Evolutionary conservation across 225 moss, liverwort and hornwort species (phyloP).

Genomic region (Bryum argenteum): DNA sequence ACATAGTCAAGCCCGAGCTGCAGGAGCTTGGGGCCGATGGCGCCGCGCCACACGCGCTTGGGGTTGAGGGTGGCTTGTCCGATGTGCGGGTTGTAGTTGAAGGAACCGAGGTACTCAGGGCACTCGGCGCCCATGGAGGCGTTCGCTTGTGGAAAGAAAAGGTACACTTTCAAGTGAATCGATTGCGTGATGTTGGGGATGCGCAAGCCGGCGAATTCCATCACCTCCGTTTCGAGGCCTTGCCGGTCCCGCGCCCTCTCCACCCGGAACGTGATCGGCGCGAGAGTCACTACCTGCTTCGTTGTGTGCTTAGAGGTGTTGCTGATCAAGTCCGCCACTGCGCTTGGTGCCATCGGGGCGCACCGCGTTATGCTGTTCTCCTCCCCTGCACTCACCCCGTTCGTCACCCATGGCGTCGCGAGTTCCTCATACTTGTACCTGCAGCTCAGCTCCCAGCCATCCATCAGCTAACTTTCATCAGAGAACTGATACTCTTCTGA

Average conservation of each 20-base stretch:
- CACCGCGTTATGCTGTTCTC: constrained; percentile 20
- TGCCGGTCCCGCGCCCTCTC: neutral
- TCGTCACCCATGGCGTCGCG: constrained; percentile 31
- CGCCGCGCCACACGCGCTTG: constrained; percentile 25
- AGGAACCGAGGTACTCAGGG: constrained; percentile 27
- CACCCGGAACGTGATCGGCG: constrained; percentile 30
- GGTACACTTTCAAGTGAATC: constrained; percentile 15
- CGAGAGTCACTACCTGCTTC: too few relatives aligned
- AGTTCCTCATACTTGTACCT: constrained; percentile 29
- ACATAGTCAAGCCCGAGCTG: constrained; percentile 6
- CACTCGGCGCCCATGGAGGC: neutral
- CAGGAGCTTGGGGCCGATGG: constrained; percentile 21
- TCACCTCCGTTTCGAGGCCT: constrained; percentile 8
- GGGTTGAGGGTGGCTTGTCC: constrained; percentile 11
- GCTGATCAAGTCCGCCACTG: neutral
- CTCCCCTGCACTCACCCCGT: neutral
- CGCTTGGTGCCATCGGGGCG: neutral
- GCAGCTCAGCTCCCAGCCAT: neutral
- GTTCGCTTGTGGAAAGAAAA: constrained; percentile 23
- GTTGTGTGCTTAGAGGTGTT: neutral
- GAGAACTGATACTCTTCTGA: neutral
- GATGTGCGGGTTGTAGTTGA: neutral
- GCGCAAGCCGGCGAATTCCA: constrained; percentile 16
- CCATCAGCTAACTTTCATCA: neutral
- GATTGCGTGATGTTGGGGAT: accelerated